Conservation (phyloP, 305 asterid genomes). For the Stenogyne calaminthoides region DNA sequence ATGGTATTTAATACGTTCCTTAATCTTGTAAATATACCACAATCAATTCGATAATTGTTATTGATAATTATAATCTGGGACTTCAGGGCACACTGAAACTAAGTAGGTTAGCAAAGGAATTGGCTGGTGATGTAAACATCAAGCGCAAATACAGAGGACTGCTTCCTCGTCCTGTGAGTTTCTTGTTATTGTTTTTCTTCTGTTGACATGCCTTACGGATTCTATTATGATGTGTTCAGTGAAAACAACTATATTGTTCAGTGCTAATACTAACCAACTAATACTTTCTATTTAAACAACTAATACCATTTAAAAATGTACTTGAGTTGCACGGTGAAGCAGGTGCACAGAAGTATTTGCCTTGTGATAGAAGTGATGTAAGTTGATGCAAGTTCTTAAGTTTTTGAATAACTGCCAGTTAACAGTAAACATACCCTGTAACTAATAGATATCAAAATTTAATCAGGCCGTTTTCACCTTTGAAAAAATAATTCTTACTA, state of each 20-base stretch:
- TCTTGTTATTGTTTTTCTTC: conserved; percentile 22
- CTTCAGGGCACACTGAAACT: conserved; percentile 85
- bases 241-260: no score
- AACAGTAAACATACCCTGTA: no score
- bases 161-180: conserved; percentile 94
- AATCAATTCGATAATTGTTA: conserved; percentile 11
- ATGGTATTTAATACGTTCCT: conserved; percentile 51
- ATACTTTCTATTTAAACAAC: no score
- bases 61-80: conserved; percentile 31
- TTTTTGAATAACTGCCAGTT: no score
- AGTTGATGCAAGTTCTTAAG: no score
- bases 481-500: not conserved
- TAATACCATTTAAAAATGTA: no score
- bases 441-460: not conserved
- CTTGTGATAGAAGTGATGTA: no score
- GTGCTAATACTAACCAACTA: no score
- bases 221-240: conserved; percentile 5
- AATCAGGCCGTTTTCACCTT: not conserved
- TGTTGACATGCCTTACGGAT: not conserved
- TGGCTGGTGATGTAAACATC: conserved; percentile 78
- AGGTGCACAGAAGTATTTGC: no score
- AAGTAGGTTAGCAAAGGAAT: conserved; percentile 73
- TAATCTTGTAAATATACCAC: not conserved
- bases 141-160: conserved; percentile 86
- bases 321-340: no score